Evolutionary conservation across 257 asterid genomes (phyloP), one percentile per base, ranked within the genome.

Genomic region (Fraxinus americana): DNA sequence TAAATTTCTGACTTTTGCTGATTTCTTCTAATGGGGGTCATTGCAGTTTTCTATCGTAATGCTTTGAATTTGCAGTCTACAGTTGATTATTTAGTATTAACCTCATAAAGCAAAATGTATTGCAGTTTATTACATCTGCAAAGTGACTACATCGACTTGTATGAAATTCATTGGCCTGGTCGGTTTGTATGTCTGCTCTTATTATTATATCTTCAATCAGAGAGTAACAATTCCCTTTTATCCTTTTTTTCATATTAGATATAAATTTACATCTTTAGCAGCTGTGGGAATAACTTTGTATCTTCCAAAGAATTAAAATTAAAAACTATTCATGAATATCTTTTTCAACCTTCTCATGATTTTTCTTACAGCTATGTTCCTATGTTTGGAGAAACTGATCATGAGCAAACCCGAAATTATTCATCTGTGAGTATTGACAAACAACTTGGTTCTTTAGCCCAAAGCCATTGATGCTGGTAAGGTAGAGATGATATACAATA

Each of bases 151-250:
- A 88, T 92, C 35, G 99, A 94, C 88, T 80, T 94, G 92, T 94
- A 94, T 85, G 98, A 94, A 86, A 32, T 91, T 88, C 99, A 92
- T 88, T 91, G 98, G 98, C 99, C 99, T 73, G 99, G 92, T 86
- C 96, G 99, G 99, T 94, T 83, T 77, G 98, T 91, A 80, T 78
- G 50, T 73, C 74, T 38, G 80, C 83, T 85, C 81, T 52, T 77
- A 73, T 54, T 73, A 45, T 76, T 14, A 21, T 69, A 48, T 35
- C 73, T 73, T 73, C 70, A 69, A 23, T 63, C 21, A 41, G 41
- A 48, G 39, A 35, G 17, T 73, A 43, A 57, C 63, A 75, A 69
- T 19, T 72, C 30, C 8, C 69, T 73, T 16, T 7, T 57, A 13
- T 30, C 34, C 34, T 72, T 23, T 16, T 71, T 0, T 4, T 7